These are phyloP conservation scores for Cercospora sp. DNA, from an alignment of 2,329 filamentous ascomycete species.

Conservation along the genomic window DNA sequence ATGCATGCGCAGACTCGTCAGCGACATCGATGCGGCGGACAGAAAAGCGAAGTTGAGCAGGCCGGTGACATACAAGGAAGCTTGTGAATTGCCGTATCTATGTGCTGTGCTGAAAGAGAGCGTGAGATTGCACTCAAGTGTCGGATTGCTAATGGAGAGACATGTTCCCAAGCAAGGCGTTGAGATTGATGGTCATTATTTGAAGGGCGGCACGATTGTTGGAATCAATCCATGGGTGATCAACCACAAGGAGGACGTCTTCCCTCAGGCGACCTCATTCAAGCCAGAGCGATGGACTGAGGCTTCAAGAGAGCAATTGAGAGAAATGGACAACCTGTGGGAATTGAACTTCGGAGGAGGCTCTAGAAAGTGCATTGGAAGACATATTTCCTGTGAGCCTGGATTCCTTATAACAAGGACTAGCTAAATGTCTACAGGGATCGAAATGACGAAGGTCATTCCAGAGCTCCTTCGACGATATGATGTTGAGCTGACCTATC, in stretches of 20 bases:
- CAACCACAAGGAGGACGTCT: slow-evolving; percentile 35
- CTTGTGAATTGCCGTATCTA: slow-evolving; percentile 42
- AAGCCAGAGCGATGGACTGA: slow-evolving; percentile 39
- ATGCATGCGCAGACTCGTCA: background rate
- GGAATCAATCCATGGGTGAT: slow-evolving; percentile 38
- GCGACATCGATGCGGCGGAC: background rate
- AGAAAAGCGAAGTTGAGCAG: background rate
- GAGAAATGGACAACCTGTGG: background rate
- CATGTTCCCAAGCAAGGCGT: slow-evolving; percentile 3
- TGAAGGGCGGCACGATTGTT: slow-evolving; percentile 36
- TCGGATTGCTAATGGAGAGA: slow-evolving; percentile 39
- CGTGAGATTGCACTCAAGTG: slow-evolving; percentile 46
- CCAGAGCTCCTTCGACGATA: slow-evolving; percentile 1
- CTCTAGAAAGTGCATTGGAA: slow-evolving; percentile 1
- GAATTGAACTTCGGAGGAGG: background rate
- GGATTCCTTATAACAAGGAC: background rate
- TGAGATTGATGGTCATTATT: slow-evolving; percentile 32
- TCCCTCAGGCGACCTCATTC: slow-evolving; percentile 36
- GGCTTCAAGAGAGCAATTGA: background rate
- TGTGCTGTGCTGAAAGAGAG: slow-evolving; percentile 48
- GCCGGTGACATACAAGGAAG: slow-evolving; percentile 30
- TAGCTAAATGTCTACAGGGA: background rate
- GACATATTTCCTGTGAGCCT: background rate
- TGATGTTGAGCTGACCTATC: background rate
- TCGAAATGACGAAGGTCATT: slow-evolving; percentile 2